phyloP scores from a whole-genome alignment of 2,329 filamentous ascomycete species.

The Neopestalotiopsis sp. region DNA sequence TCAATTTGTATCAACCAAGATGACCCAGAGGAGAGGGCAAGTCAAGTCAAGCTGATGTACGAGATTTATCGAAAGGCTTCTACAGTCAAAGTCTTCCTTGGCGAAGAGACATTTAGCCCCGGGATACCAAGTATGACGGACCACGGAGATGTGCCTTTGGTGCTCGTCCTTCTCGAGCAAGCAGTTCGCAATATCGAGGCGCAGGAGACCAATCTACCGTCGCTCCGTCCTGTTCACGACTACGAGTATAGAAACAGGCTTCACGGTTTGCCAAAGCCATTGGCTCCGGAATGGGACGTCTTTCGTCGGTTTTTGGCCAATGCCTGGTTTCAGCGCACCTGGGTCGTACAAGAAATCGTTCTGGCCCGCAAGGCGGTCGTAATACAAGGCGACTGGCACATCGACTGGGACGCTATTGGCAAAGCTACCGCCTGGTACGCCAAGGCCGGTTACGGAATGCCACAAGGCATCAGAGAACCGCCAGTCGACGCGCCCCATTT shows the following conservation, averaged over 20 bases:
- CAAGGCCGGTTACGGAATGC: not conserved
- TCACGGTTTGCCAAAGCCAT: not conserved
- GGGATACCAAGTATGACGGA: not conserved
- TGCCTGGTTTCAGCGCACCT: slow-evolving; percentile 24
- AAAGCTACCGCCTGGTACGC: slow-evolving; percentile 5
- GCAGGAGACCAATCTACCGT: not conserved
- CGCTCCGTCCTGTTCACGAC: not conserved
- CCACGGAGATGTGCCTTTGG: not conserved
- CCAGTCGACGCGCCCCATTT: not conserved
- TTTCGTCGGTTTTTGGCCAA: slow-evolving; percentile 7
- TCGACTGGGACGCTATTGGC: slow-evolving; percentile 19
- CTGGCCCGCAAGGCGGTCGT: slow-evolving; percentile 18
- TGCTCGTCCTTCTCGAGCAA: slow-evolving; percentile 12
- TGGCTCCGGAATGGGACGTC: not conserved
- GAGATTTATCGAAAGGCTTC: slow-evolving; percentile 25
- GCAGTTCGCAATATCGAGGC: slow-evolving; percentile 5
- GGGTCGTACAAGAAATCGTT: slow-evolving; percentile 26
- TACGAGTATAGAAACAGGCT: not conserved
- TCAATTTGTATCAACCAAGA: slow-evolving; percentile 30
- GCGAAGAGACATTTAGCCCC: not conserved
- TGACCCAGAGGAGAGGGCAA: slow-evolving; percentile 20
- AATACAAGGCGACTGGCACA: slow-evolving; percentile 18
- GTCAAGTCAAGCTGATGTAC: slow-evolving; percentile 29
- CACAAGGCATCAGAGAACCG: not conserved
- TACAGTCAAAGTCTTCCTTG: slow-evolving; percentile 28